phyloP scores from a whole-genome alignment of 148 eudicot species.

The Talinum fruticosum region DNA sequence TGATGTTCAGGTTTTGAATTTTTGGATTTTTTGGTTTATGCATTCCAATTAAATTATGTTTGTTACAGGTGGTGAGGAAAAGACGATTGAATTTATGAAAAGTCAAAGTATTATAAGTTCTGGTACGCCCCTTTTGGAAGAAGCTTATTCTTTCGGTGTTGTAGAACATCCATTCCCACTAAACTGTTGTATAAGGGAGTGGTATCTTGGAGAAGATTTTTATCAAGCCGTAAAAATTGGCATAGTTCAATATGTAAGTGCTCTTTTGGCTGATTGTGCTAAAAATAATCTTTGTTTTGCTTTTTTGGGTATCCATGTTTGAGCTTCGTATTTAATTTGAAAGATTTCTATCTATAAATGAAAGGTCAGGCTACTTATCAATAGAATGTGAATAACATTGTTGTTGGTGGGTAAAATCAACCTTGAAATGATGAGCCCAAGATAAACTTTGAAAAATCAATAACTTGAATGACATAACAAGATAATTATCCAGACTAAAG shows the following conservation, averaged over 20 bases:
- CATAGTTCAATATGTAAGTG: conserved; percentile 95
- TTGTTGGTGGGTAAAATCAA: too few relatives aligned
- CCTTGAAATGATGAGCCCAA: too few relatives aligned
- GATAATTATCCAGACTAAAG: too few relatives aligned
- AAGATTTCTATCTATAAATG: background rate
- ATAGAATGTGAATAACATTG: too few relatives aligned
- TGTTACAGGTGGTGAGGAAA: conserved; percentile 80
- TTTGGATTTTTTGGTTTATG: background rate
- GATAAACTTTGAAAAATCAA: too few relatives aligned
- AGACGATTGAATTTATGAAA: conserved; percentile 87
- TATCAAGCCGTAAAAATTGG: conserved; percentile 97
- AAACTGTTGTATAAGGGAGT: conserved; percentile 67
- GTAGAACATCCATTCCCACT: conserved; percentile 97
- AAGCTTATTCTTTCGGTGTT: conserved; percentile 73
- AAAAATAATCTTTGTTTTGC: too few relatives aligned
- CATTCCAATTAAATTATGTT: background rate
- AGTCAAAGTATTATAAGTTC: conserved; percentile 53
- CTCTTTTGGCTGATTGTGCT: conserved; percentile 10
- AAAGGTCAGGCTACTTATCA: background rate
- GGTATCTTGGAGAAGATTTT: conserved; percentile 91
- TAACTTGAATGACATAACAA: too few relatives aligned
- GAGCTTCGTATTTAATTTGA: background rate
- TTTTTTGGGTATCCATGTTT: background rate
- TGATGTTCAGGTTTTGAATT: conserved; percentile 2
- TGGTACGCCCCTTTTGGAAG: conserved; percentile 81